Conservation (phyloP, 2,329 filamentous ascomycete species). For the Pseudofabraea citricarpa region DNA sequence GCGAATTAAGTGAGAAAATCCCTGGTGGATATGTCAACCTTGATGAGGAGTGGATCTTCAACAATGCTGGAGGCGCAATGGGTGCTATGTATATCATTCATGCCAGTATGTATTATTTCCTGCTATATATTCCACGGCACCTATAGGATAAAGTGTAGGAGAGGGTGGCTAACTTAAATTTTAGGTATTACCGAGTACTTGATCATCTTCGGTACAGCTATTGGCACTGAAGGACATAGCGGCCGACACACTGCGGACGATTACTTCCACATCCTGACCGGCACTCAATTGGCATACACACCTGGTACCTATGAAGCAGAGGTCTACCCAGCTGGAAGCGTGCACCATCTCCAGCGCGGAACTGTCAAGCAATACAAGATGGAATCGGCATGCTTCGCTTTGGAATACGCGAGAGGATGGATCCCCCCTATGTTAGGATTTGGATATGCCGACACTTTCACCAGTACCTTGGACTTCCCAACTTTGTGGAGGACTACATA, state of each 20-base stretch:
- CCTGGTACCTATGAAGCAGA: slow-evolving; percentile 63
- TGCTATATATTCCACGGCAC: no score
- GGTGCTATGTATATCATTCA: slow-evolving; percentile 88
- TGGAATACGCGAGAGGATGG: slow-evolving; percentile 84
- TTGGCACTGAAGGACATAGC: slow-evolving; percentile 83
- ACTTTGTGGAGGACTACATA: slow-evolving; percentile 76
- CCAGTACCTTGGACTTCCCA: slow-evolving; percentile 77
- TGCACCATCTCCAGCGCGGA: slow-evolving; percentile 70
- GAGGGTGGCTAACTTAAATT: not conserved
- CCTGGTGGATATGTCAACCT: slow-evolving; percentile 54
- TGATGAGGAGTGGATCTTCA: slow-evolving; percentile 83
- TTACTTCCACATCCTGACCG: slow-evolving; percentile 87
- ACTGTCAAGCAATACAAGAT: slow-evolving; percentile 80
- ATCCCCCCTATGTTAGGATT: slow-evolving; percentile 92
- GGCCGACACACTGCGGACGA: slow-evolving; percentile 89
- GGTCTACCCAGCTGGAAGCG: slow-evolving; percentile 62
- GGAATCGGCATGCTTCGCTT: slow-evolving; percentile 70
- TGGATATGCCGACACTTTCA: slow-evolving; percentile 76
- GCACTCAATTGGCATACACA: slow-evolving; percentile 71
- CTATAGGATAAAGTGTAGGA: not conserved
- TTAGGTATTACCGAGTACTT: slow-evolving; percentile 78
- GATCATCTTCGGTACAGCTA: slow-evolving; percentile 78
- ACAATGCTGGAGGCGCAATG: slow-evolving; percentile 90
- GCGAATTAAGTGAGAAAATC: slow-evolving; percentile 54
- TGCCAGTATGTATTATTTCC: slow-evolving; percentile 61